phyloP scores from a whole-genome alignment of 345 rosid species.

The Populus tremula region DNA sequence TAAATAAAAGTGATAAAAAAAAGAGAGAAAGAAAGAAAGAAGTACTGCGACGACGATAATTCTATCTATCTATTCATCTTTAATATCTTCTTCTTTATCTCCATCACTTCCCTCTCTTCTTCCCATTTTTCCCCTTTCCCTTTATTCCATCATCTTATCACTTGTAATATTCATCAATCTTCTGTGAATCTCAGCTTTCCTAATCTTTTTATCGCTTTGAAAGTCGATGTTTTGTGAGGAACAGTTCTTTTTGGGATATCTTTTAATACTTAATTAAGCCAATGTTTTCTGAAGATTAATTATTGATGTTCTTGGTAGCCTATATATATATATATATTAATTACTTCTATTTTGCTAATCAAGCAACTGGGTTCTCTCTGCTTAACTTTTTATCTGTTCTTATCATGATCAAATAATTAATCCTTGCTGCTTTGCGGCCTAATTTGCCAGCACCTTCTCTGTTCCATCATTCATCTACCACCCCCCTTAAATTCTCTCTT shows the following conservation, averaged over 20 bases:
- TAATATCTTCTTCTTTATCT: slow-evolving; percentile 8
- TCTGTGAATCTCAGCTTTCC: too few relatives aligned
- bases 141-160: background rate
- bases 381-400: slow-evolving; percentile 30
- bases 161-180: background rate
- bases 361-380: slow-evolving; percentile 37
- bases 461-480: slow-evolving; percentile 23
- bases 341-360: background rate
- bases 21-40: background rate
- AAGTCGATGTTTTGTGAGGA: too few relatives aligned
- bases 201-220: too few relatives aligned
- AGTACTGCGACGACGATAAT: background rate
- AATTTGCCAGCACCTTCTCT: slow-evolving; percentile 34
- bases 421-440: slow-evolving; percentile 37
- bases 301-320: too few relatives aligned
- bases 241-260: too few relatives aligned
- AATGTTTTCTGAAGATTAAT: too few relatives aligned
- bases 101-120: slow-evolving; percentile 6
- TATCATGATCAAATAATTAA: slow-evolving; percentile 34
- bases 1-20: slow-evolving; percentile 6
- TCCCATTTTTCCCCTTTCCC: background rate
- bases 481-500: background rate
- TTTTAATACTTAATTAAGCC: too few relatives aligned
- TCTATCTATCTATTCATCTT: slow-evolving; percentile 6
- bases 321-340: too few relatives aligned